Evolutionary conservation across 805 yeast species (phyloP).

Genomic region (Cyberlindnera meyerae): DNA sequence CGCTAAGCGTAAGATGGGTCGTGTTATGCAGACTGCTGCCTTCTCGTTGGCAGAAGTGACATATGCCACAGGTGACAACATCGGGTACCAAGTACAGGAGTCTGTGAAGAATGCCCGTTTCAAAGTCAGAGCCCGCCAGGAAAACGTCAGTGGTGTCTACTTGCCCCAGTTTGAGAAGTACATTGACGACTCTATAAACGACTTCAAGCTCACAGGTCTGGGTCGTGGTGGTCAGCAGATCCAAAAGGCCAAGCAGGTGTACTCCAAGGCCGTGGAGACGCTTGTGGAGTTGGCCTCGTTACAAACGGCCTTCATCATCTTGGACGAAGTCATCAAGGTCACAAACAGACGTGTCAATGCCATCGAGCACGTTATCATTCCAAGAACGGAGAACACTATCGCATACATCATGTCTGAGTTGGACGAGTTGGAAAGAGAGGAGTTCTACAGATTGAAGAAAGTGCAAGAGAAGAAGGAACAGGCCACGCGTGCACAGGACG

Average conservation of each 20-base stretch:
- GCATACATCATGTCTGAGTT: constrained; percentile 88
- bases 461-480: constrained; percentile 39
- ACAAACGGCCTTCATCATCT: constrained; percentile 93
- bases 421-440: constrained; percentile 98
- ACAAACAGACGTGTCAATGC: constrained; percentile 98
- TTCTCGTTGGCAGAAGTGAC: constrained; percentile 95
- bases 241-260: constrained; percentile 87
- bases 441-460: constrained; percentile 92
- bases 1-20: constrained; percentile 92
- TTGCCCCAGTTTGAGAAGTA: constrained; percentile 88
- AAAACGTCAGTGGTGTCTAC: constrained; percentile 93
- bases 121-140: constrained; percentile 87
- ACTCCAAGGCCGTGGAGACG: constrained; percentile 95
- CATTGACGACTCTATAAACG: constrained; percentile 81
- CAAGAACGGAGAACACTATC: constrained; percentile 95
- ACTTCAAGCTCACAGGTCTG: constrained; percentile 91
- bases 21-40: constrained; percentile 97
- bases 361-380: constrained; percentile 95
- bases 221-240: constrained; percentile 99
- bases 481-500: constrained; percentile 27
- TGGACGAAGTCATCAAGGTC: constrained; percentile 96
- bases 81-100: constrained; percentile 93
- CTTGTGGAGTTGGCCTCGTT: constrained; percentile 91
- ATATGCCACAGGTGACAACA: constrained; percentile 95
- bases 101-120: constrained; percentile 87